Evolutionary conservation across 139 green algal species (phyloP).

Genomic region (Chlamydomonas sphaeroides): DNA sequence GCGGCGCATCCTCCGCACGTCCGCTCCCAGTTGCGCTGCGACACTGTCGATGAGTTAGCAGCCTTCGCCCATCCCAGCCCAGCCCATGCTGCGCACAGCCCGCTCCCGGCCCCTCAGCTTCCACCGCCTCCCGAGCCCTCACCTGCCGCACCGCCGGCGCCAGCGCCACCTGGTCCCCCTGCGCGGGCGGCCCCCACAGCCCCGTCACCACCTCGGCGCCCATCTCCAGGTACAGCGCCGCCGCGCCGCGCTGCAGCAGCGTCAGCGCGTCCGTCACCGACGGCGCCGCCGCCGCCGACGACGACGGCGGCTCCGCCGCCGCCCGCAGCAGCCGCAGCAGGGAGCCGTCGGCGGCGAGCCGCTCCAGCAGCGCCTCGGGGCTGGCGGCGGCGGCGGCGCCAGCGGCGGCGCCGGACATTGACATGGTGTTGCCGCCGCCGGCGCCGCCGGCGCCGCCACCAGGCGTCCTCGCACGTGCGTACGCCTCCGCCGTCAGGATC

Average conservation of each 20-base stretch:
- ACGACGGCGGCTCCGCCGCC: not conserved
- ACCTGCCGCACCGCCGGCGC: slow-evolving; percentile 14
- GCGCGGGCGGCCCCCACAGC: not conserved
- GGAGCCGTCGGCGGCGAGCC: not conserved
- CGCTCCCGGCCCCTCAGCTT: too few relatives aligned
- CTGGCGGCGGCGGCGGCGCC: not conserved
- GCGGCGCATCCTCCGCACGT: too few relatives aligned
- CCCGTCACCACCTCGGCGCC: slow-evolving; percentile 12
- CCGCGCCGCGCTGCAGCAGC: not conserved
- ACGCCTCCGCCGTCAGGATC: slow-evolving; percentile 41
- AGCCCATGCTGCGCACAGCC: too few relatives aligned
- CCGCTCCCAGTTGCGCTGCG: too few relatives aligned
- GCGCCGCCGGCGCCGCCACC: slow-evolving; percentile 19
- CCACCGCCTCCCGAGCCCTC: too few relatives aligned
- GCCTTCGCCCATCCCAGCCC: too few relatives aligned
- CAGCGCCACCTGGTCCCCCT: slow-evolving; percentile 15
- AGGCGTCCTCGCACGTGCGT: not conserved
- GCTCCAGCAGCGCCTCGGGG: slow-evolving; percentile 1
- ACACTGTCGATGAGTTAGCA: too few relatives aligned
- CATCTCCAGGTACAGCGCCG: slow-evolving; percentile 40
- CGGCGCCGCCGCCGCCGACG: not conserved
- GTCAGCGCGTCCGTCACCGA: not conserved
- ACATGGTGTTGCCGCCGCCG: not conserved
- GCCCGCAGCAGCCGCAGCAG: slow-evolving; percentile 7
- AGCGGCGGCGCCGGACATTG: not conserved